Evolutionary conservation across 441 rosid genomes (phyloP), one percentile per base, ranked within the genome.

Genomic region (Croton laevigatus): DNA sequence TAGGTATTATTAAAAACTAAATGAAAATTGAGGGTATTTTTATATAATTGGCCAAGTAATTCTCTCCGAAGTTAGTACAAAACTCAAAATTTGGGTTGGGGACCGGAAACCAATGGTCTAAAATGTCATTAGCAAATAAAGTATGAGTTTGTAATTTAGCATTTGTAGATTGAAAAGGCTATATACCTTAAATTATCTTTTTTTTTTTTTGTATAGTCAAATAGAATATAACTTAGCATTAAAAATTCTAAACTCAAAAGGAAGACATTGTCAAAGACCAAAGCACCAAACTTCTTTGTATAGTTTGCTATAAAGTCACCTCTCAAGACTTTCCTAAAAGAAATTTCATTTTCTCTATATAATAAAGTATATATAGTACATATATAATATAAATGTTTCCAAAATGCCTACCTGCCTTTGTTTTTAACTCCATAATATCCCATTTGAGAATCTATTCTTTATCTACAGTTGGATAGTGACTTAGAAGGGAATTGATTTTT

Each of bases 301-400:
- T 48, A 22, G 60, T 45, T 27, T 27, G 52, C 64, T 74, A 23
- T 1, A 66, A 71, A 71, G 68, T 71, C 66, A 61, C 22, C 72
- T 71, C 44, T 66, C 61, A 4, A 13, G 20, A 38, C 54, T 20
- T 16, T 34, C 36, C 70, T 51, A 75, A 17, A 68, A 3, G 36
- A 74, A 59, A 40, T 54, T 5, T 61, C n/a, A 63, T 44, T 40
- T 16, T 42, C 27, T n/a, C 6, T 22, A 19, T 53, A n/a, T n/a
- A n/a, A n/a, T n/a, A n/a, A n/a, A n/a, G n/a, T n/a, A n/a, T n/a
- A n/a, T n/a, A n/a, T n/a, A n/a, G n/a, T n/a, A n/a, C n/a, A n/a
- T n/a, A 22, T 53, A 27, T 66, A 14, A 63, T 16, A 2, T 54
- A 45, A 17, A 58, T 74, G 66, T 55, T 34, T 57, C 67, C 67